phyloP scores from a whole-genome alignment of 768 basidiomycete species.

The Xerocomus brunneocitrinus region DNA sequence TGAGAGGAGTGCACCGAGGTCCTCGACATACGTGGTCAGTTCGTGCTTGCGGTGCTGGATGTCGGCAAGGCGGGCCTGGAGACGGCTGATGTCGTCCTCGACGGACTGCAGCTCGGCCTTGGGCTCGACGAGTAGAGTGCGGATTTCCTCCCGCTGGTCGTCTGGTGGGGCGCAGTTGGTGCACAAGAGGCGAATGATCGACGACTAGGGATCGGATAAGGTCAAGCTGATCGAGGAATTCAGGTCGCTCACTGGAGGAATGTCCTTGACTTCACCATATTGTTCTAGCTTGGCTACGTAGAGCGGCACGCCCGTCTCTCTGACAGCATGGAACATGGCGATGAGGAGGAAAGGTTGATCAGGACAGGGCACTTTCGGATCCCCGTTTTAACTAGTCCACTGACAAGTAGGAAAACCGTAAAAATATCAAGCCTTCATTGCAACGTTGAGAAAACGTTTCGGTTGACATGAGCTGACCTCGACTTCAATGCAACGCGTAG shows the following conservation, averaged over 20 bases:
- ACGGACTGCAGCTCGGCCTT: slow-evolving; percentile 25
- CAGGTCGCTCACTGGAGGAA: slow-evolving; percentile 21
- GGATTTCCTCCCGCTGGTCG: slow-evolving; percentile 28
- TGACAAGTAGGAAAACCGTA: no score
- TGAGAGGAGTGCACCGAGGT: slow-evolving; percentile 31
- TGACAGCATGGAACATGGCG: slow-evolving; percentile 12
- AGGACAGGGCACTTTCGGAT: background rate
- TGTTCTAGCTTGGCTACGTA: slow-evolving; percentile 24
- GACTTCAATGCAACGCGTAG: slow-evolving; percentile 6
- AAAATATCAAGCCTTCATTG: slow-evolving; percentile 8
- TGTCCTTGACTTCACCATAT: slow-evolving; percentile 29
- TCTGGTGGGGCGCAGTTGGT: slow-evolving; percentile 26
- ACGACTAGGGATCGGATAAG: slow-evolving; percentile 18
- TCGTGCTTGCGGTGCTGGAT: slow-evolving; percentile 27
- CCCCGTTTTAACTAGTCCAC: slow-evolving; percentile 8
- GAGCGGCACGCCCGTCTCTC: slow-evolving; percentile 23
- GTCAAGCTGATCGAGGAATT: background rate
- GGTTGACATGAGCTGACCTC: slow-evolving; percentile 15
- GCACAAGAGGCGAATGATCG: slow-evolving; percentile 27
- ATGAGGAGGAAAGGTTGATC: background rate
- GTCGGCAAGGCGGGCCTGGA: slow-evolving; percentile 29
- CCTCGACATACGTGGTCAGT: slow-evolving; percentile 28
- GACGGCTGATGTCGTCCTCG: slow-evolving; percentile 23
- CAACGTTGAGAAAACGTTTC: slow-evolving; percentile 33
- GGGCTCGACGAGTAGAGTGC: slow-evolving; percentile 20